These are phyloP conservation scores for Diaporthe citri DNA, from an alignment of 2,329 filamentous ascomycete species.

Conservation along the genomic window DNA sequence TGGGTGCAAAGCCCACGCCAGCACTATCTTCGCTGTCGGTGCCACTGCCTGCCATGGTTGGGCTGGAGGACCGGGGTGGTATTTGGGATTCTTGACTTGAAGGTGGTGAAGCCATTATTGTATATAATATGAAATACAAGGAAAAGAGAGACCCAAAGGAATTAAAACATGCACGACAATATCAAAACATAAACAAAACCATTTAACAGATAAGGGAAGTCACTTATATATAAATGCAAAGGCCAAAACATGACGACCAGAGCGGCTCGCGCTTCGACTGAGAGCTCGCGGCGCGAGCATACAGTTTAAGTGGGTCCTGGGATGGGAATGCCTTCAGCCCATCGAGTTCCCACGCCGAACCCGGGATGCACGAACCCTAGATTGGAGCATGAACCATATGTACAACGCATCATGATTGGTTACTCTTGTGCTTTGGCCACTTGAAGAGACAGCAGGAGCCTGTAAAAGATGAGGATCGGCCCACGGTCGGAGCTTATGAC, in stretches of 20 bases:
- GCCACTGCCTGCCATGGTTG: slow-evolving; percentile 30
- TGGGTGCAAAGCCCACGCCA: slow-evolving; percentile 28
- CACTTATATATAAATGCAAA: slow-evolving; percentile 30
- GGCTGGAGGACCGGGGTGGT: slow-evolving; percentile 15
- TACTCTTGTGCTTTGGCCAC: background rate
- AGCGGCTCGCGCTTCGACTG: slow-evolving; percentile 26
- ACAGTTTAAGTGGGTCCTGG: slow-evolving; percentile 6
- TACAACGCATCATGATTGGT: slow-evolving; percentile 14
- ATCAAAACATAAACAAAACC: background rate
- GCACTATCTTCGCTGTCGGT: slow-evolving; percentile 16
- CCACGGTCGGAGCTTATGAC: slow-evolving; percentile 1
- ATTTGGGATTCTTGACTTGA: background rate
- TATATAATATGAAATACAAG: background rate
- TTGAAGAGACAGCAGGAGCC: background rate
- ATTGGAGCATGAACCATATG: background rate
- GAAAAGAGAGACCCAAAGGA: background rate
- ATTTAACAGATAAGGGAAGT: slow-evolving; percentile 5
- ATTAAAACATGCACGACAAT: background rate
- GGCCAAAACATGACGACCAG: background rate
- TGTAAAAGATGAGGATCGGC: slow-evolving; percentile 18
- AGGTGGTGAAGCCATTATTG: slow-evolving; percentile 32
- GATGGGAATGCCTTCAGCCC: slow-evolving; percentile 35
- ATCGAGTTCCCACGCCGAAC: slow-evolving; percentile 5
- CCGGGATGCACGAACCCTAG: background rate
- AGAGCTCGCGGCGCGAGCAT: slow-evolving; percentile 34